Evolutionary conservation across 495 filamentous ascomycete genomes (phyloP).

Genomic region (Penicillium longicatenatum): DNA sequence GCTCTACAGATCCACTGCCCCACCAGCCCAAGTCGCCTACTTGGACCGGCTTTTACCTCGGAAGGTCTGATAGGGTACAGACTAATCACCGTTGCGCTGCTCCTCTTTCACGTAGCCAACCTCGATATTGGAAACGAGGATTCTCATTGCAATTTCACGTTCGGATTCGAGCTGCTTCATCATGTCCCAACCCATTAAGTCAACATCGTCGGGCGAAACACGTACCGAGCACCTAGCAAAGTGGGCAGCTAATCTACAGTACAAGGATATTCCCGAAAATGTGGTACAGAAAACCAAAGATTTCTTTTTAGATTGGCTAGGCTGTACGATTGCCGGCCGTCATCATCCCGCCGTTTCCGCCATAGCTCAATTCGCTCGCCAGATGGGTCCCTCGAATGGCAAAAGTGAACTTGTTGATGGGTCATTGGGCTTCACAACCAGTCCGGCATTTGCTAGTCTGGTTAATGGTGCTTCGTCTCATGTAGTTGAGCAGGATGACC

Average conservation of each 20-base stretch:
- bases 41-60: constrained; percentile 18
- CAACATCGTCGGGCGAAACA: constrained; percentile 7
- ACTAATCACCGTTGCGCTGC: constrained; percentile 2
- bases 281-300: constrained; percentile 39
- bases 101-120: background rate
- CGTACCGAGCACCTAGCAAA: constrained; percentile 28
- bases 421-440: constrained; percentile 22
- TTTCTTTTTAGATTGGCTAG: constrained; percentile 37
- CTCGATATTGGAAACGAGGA: background rate
- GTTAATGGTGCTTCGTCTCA: constrained; percentile 39
- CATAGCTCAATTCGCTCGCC: constrained; percentile 27
- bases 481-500: constrained; percentile 43
- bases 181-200: constrained; percentile 10
- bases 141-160: background rate
- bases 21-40: constrained; percentile 22
- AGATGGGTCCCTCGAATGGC: constrained; percentile 36
- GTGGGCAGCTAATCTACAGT: constrained; percentile 30
- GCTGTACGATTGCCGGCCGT: constrained; percentile 39
- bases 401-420: constrained; percentile 37
- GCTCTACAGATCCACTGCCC: constrained; percentile 9
- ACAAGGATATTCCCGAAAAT: constrained; percentile 30
- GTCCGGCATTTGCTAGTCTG: constrained; percentile 37
- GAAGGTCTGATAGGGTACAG: constrained; percentile 6
- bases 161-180: background rate
- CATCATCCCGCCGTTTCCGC: constrained; percentile 34